Conservation (phyloP, 1,139 yeast genomes). For the Saccharomyces hybrid region DNA sequence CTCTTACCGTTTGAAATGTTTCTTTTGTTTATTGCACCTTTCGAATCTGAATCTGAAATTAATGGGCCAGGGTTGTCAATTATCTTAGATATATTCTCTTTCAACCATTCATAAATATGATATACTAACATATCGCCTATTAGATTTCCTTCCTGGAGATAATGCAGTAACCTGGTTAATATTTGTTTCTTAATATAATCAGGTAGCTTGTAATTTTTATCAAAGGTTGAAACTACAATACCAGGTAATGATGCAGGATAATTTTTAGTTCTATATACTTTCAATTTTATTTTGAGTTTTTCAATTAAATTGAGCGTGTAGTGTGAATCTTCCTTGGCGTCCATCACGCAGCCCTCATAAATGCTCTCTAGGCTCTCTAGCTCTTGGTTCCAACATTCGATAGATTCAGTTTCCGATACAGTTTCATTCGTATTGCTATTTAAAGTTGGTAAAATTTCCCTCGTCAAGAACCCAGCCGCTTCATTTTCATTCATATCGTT, state of each 20-base stretch:
- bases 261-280: conserved; percentile 42
- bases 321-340: conserved; percentile 15
- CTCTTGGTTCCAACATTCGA: conserved; percentile 65
- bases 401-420: conserved; percentile 24
- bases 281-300: conserved; percentile 36
- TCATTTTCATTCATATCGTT: conserved; percentile 40
- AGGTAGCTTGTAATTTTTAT: conserved; percentile 48
- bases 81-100: conserved; percentile 49
- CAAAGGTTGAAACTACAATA: conserved; percentile 44
- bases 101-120: conserved; percentile 66
- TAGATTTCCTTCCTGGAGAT: conserved; percentile 37
- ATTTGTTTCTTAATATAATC: conserved; percentile 67
- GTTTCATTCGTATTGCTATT: conserved; percentile 6
- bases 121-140: conserved; percentile 66
- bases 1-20: not conserved
- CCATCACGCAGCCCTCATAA: conserved; percentile 32
- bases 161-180: conserved; percentile 40
- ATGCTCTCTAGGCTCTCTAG: conserved; percentile 58
- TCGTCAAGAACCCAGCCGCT: conserved; percentile 48
- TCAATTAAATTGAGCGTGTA: conserved; percentile 17
- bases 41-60: conserved; percentile 26
- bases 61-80: conserved; percentile 71
- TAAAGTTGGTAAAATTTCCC: conserved; percentile 21
- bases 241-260: conserved; percentile 63
- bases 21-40: not conserved